A percentile compares a stretch with the other conserved stretches of the same genome.
Conservation (phyloP, 2,329 filamentous ascomycete species). For the Nemania sp. region DNA sequence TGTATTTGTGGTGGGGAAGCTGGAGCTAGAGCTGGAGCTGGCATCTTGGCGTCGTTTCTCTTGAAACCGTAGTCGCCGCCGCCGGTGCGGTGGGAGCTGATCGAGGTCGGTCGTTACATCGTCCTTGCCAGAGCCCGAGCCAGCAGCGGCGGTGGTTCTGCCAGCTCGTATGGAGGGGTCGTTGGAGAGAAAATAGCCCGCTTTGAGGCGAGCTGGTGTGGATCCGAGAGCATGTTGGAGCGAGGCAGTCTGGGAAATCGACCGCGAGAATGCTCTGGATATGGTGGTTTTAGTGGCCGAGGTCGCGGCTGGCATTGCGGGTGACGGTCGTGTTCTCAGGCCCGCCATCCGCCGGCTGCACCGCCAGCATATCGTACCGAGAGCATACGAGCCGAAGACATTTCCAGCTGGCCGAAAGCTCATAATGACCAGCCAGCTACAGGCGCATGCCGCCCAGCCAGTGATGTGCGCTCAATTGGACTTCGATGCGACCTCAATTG, state of each 20-base stretch:
- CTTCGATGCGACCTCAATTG: conserved; percentile 12
- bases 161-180: conserved; percentile 20
- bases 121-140: background rate
- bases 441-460: conserved; percentile 33
- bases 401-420: conserved; percentile 38
- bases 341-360: conserved; percentile 31
- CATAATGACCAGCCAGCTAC: conserved; percentile 35
- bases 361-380: conserved; percentile 37
- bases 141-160: conserved; percentile 2
- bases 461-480: background rate
- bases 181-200: conserved; percentile 39
- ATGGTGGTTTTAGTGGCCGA: background rate
- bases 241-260: conserved; percentile 27
- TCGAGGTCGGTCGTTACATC: conserved; percentile 11
- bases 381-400: conserved; percentile 32
- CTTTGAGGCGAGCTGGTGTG: conserved; percentile 30
- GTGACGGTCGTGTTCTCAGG: background rate
- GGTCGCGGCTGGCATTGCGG: background rate
- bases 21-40: background rate
- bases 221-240: conserved; percentile 21
- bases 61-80: conserved; percentile 7
- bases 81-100: conserved; percentile 13
- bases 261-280: conserved; percentile 22
- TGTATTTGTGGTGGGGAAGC: background rate
- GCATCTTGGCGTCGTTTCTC: conserved; percentile 16